Conservation (phyloP, 495 filamentous ascomycete species). For the Tuber umbilicatum region DNA sequence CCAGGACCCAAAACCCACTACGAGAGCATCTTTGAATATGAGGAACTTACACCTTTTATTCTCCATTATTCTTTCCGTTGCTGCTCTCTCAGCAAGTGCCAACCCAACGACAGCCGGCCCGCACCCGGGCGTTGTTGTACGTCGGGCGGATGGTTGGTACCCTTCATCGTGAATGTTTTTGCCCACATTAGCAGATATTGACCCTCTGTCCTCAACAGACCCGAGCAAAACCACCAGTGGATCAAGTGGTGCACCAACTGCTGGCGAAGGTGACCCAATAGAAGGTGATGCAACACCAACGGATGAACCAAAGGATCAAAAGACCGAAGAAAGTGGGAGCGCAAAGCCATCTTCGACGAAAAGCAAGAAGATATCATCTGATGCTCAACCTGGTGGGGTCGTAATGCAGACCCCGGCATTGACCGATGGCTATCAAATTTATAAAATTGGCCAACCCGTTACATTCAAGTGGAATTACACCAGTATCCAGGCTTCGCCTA, state of each 20-base stretch:
- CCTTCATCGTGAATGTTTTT: conserved; percentile 1
- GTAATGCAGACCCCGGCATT: conserved; percentile 70
- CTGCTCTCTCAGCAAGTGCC: conserved; percentile 24
- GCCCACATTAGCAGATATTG: conserved; percentile 9
- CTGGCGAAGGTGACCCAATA: conserved; percentile 28
- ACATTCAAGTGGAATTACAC: conserved; percentile 97
- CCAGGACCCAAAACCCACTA: background rate
- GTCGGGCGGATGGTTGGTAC: conserved; percentile 13
- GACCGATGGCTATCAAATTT: conserved; percentile 59
- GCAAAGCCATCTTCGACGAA: conserved; percentile 47
- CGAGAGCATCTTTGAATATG: conserved; percentile 27
- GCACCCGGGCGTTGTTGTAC: conserved; percentile 5
- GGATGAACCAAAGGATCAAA: conserved; percentile 13
- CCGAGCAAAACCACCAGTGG: conserved; percentile 4
- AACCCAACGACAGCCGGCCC: conserved; percentile 9
- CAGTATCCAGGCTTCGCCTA: conserved; percentile 67
- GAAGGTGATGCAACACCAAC: conserved; percentile 27
- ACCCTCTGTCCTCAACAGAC: conserved; percentile 17
- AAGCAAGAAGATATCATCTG: conserved; percentile 51
- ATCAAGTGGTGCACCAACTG: conserved; percentile 19
- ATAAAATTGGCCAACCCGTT: conserved; percentile 78
- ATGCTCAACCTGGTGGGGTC: conserved; percentile 63
- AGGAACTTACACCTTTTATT: conserved; percentile 35
- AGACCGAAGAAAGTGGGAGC: conserved; percentile 36
- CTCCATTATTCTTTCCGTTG: conserved; percentile 28